phyloP scores from a whole-genome alignment of 805 yeast genomes.

The Ogataea naganishii region DNA sequence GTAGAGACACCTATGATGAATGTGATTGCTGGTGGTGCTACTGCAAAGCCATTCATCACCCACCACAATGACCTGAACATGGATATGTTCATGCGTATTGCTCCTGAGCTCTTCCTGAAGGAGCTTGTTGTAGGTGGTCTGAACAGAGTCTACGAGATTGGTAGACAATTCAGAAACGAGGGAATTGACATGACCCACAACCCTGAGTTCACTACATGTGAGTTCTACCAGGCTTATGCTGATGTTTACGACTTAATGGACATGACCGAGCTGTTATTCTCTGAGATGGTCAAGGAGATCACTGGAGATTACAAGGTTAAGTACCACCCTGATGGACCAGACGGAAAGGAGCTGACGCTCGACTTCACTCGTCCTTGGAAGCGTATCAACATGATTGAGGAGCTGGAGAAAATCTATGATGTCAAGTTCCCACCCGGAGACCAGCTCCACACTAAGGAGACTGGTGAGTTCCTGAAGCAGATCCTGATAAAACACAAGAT shows the following conservation, averaged over 20 bases:
- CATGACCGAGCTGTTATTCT: slow-evolving; percentile 85
- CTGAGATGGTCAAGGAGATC: slow-evolving; percentile 95
- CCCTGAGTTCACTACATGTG: slow-evolving; percentile 99
- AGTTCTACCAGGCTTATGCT: slow-evolving; percentile 95
- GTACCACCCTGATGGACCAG: slow-evolving; percentile 94
- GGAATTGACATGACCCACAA: slow-evolving; percentile 98
- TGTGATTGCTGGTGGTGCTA: slow-evolving; percentile 98
- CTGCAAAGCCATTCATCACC: slow-evolving; percentile 95
- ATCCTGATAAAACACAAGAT: slow-evolving; percentile 70
- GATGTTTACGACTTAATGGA: slow-evolving; percentile 95
- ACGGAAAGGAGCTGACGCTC: slow-evolving; percentile 66
- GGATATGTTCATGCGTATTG: slow-evolving; percentile 97
- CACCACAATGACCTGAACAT: slow-evolving; percentile 95
- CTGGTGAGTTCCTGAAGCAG: slow-evolving; percentile 81
- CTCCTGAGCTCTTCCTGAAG: slow-evolving; percentile 94
- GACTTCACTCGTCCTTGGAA: slow-evolving; percentile 98
- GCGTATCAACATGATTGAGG: slow-evolving; percentile 95
- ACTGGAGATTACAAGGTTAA: slow-evolving; percentile 80
- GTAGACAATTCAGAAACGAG: slow-evolving; percentile 97
- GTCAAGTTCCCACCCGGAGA: slow-evolving; percentile 95
- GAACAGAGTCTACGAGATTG: slow-evolving; percentile 97
- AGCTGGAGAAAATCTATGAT: slow-evolving; percentile 75
- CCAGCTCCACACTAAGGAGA: slow-evolving; percentile 86
- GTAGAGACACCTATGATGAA: slow-evolving; percentile 99
- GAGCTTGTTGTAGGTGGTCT: slow-evolving; percentile 97